Evolutionary conservation across 2,329 filamentous ascomycete species (phyloP).

Genomic region (Colletotrichum gigasporum): DNA sequence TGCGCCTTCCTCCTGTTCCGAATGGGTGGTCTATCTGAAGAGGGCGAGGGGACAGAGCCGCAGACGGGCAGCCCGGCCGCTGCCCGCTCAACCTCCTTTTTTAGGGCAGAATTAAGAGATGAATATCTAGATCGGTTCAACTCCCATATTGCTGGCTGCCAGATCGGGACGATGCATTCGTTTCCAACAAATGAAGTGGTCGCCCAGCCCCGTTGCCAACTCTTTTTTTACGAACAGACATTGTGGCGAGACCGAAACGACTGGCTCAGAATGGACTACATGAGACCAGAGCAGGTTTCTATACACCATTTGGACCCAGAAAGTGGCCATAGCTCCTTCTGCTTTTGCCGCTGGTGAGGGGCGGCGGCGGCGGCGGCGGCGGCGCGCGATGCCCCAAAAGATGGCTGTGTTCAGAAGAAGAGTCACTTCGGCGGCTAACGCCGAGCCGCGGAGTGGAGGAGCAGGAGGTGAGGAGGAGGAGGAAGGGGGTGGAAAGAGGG

Average conservation of each 20-base stretch:
- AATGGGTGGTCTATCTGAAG: not conserved
- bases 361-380: not conserved
- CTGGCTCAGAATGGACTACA: no score
- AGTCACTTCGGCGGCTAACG: constrained; percentile 12
- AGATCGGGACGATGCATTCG: no score
- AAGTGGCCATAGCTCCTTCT: no score
- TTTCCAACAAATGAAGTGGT: no score
- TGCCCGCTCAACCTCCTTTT: not conserved
- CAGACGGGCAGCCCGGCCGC: constrained; percentile 5
- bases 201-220: no score
- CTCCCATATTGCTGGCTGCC: constrained; percentile 4
- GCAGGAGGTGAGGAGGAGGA: not conserved
- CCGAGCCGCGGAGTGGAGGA: constrained; percentile 10
- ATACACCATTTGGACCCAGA: no score
- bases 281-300: no score
- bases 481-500: not conserved
- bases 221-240: no score
- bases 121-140: constrained; percentile 5
- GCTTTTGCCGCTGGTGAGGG: no score
- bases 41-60: not conserved
- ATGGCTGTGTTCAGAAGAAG: not conserved
- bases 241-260: no score
- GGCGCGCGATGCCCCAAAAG: not conserved
- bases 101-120: not conserved
- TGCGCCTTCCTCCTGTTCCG: not conserved